Percentiles rank a stretch among this genome's conserved stretches.
Conservation (phyloP, 2,329 filamentous ascomycete species). For the Monosporascus sp. region DNA sequence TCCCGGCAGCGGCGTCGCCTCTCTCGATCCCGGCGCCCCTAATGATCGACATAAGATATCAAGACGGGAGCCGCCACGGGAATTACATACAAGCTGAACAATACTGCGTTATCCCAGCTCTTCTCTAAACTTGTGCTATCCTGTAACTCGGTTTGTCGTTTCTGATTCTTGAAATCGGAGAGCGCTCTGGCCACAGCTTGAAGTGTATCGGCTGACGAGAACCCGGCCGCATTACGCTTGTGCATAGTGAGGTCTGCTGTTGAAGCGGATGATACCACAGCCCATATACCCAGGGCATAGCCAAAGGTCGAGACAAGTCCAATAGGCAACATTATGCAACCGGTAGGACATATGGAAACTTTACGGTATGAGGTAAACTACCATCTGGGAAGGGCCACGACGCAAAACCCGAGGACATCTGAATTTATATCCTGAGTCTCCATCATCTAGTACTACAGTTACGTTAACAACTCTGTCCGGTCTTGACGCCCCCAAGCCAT, state of each 20-base stretch:
- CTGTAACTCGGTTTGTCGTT: constrained; percentile 8
- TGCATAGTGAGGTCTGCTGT: neutral
- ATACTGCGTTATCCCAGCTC: constrained; percentile 33
- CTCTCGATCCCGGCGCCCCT: constrained; percentile 7
- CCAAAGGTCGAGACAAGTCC: neutral
- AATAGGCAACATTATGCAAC: neutral
- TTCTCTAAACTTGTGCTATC: constrained; percentile 31
- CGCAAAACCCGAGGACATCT: too few species aligned
- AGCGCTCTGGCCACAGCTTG: neutral
- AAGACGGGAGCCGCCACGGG: neutral
- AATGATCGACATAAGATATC: neutral
- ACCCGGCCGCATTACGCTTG: neutral
- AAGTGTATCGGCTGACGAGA: neutral
- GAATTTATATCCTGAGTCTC: too few species aligned
- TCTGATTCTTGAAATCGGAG: neutral
- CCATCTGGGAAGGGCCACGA: too few species aligned
- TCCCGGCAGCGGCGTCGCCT: constrained; percentile 12
- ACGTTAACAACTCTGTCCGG: too few species aligned
- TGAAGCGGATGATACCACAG: neutral
- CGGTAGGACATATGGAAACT: neutral
- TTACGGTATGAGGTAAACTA: neutral
- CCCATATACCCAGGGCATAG: neutral
- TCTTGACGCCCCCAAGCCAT: too few species aligned
- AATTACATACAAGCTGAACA: constrained; percentile 28
- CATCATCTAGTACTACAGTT: too few species aligned